These are phyloP conservation scores for Saccharomycopsis capsularis DNA, from an alignment of 805 yeast species.

Conservation along the genomic window DNA sequence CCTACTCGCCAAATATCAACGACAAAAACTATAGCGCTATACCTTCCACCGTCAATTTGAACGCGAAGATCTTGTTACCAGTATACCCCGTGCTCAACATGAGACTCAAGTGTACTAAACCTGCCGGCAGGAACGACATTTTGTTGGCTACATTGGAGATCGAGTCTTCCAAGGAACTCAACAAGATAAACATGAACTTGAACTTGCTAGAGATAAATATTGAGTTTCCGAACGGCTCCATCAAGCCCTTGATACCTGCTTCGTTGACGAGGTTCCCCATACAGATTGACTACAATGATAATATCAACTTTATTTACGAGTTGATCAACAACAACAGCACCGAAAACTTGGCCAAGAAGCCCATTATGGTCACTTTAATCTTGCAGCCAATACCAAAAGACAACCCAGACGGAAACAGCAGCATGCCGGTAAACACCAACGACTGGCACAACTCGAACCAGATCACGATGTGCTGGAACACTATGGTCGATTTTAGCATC, in stretches of 20 bases:
- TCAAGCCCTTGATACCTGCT: slow-evolving; percentile 20
- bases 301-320: slow-evolving; percentile 33
- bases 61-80: slow-evolving; percentile 21
- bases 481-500: slow-evolving; percentile 35
- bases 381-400: slow-evolving; percentile 23
- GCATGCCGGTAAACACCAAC: slow-evolving; percentile 1
- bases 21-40: background rate
- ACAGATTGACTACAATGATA: slow-evolving; percentile 27
- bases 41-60: slow-evolving; percentile 13
- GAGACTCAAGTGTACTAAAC: slow-evolving; percentile 36
- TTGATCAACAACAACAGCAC: slow-evolving; percentile 29
- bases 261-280: slow-evolving; percentile 27
- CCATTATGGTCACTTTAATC: slow-evolving; percentile 27
- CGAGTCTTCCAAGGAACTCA: slow-evolving; percentile 35
- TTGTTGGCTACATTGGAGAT: slow-evolving; percentile 35
- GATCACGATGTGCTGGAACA: slow-evolving; percentile 36
- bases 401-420: background rate
- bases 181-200: slow-evolving; percentile 16
- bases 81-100: slow-evolving; percentile 31
- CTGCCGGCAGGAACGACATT: slow-evolving; percentile 39
- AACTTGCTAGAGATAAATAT: slow-evolving; percentile 23
- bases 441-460: slow-evolving; percentile 8
- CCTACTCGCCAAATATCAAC: slow-evolving; percentile 1
- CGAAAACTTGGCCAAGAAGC: slow-evolving; percentile 25
- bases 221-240: slow-evolving; percentile 22